Evolutionary conservation across 176 grass and related monocot species (phyloP).

Genomic region (Aechmea fasciata): DNA sequence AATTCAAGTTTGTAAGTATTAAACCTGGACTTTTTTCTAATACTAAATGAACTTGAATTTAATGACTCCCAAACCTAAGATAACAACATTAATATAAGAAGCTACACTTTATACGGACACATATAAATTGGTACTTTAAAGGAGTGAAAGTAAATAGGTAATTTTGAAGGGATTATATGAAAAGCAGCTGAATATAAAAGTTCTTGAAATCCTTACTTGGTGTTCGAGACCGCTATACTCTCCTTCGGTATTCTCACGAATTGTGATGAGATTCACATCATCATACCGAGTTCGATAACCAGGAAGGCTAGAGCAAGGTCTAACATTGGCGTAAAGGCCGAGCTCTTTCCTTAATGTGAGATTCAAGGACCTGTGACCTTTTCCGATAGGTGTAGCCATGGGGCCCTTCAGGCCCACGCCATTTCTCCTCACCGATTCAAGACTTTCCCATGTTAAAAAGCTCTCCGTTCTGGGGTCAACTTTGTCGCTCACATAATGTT

Average conservation of each 20-base stretch:
- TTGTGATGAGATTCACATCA: constrained; percentile 91
- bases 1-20: no score
- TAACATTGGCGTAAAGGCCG: constrained; percentile 93
- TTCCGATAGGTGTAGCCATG: constrained; percentile 98
- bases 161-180: background rate
- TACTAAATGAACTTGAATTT: no score
- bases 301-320: constrained; percentile 82
- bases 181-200: background rate
- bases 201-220: constrained; percentile 42
- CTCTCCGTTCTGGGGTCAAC: constrained; percentile 94
- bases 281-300: constrained; percentile 94
- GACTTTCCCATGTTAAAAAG: constrained; percentile 94
- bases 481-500: constrained; percentile 78
- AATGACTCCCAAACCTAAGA: no score
- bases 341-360: constrained; percentile 94
- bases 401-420: constrained; percentile 93
- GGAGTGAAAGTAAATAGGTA: no score
- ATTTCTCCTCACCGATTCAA: constrained; percentile 82
- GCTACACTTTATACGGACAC: no score
- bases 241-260: constrained; percentile 96
- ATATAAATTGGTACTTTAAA: no score
- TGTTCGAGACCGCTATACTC: constrained; percentile 99
- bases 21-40: no score
- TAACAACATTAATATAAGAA: no score
- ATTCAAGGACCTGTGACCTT: constrained; percentile 92